These are phyloP conservation scores for Cercospora citrullina DNA, from an alignment of 2,329 filamentous ascomycete genomes.

Conservation along the genomic window DNA sequence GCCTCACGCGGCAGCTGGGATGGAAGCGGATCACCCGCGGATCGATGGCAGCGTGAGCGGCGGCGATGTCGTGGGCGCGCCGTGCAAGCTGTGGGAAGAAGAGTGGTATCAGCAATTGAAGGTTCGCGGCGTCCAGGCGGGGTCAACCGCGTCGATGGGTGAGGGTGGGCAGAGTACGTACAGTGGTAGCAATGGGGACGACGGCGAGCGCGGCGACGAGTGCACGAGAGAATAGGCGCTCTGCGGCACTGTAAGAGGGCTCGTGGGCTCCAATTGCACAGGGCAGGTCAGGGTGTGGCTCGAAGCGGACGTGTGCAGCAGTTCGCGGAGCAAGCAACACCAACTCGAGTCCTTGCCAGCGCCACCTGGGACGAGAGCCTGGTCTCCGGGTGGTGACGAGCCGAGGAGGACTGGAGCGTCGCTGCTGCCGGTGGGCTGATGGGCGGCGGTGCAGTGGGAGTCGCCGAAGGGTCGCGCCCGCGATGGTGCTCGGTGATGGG, in stretches of 20 bases:
- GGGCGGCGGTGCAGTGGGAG: background rate
- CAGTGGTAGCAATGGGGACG: conserved; percentile 5
- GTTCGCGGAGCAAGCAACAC: conserved; percentile 25
- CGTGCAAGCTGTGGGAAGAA: background rate
- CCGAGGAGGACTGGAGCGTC: background rate
- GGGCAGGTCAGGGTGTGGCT: conserved; percentile 18
- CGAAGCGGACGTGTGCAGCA: conserved; percentile 31
- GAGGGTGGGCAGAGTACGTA: conserved; percentile 1
- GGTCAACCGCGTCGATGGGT: conserved; percentile 1
- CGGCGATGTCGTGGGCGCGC: background rate
- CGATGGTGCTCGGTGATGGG: background rate
- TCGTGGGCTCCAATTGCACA: conserved; percentile 30
- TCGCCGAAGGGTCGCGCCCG: background rate
- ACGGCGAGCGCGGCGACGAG: conserved; percentile 10
- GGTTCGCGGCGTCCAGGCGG: conserved; percentile 5
- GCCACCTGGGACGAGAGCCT: conserved; percentile 22
- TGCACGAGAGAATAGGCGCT: conserved; percentile 20
- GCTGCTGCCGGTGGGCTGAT: background rate
- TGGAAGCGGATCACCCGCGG: background rate
- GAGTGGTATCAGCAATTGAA: conserved; percentile 2
- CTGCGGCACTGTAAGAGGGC: conserved; percentile 20
- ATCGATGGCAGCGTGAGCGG: background rate
- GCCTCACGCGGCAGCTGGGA: background rate
- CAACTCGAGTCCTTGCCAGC: conserved; percentile 13
- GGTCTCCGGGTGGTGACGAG: conserved; percentile 20